These are phyloP conservation scores for Colletotrichum sansevieriae DNA, from an alignment of 2,329 filamentous ascomycete species.

Conservation along the genomic window DNA sequence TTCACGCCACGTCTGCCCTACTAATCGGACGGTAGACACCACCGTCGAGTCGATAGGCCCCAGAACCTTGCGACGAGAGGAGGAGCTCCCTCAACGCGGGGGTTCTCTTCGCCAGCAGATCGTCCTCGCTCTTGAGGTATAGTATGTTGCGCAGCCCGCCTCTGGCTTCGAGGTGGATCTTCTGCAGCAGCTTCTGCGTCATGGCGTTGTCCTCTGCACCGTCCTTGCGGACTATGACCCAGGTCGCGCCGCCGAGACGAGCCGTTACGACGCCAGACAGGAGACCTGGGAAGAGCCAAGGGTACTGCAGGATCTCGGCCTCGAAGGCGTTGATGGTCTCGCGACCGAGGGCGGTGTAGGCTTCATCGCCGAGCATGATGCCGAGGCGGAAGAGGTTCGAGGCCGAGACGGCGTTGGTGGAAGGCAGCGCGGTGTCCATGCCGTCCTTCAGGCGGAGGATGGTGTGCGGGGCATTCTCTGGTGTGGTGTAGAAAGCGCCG, in stretches of 20 bases:
- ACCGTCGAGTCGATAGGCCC: slow-evolving; percentile 44
- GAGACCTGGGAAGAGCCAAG: slow-evolving; percentile 89
- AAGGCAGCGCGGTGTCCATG: slow-evolving; percentile 93
- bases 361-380: slow-evolving; percentile 74
- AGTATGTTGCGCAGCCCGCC: slow-evolving; percentile 48
- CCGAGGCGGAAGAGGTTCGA: slow-evolving; percentile 88
- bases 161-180: slow-evolving; percentile 45
- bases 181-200: slow-evolving; percentile 37
- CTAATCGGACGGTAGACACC: slow-evolving; percentile 43
- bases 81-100: slow-evolving; percentile 43
- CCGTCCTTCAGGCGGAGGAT: slow-evolving; percentile 93
- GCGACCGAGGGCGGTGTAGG: slow-evolving; percentile 74
- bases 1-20: slow-evolving; percentile 39
- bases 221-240: slow-evolving; percentile 44
- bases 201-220: slow-evolving; percentile 31
- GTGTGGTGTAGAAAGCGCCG: slow-evolving; percentile 81
- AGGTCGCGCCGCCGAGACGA: slow-evolving; percentile 73
- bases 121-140: slow-evolving; percentile 37
- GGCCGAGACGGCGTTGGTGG: slow-evolving; percentile 88
- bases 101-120: slow-evolving; percentile 45
- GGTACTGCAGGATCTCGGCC: slow-evolving; percentile 91
- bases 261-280: slow-evolving; percentile 81
- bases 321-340: slow-evolving; percentile 89
- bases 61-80: slow-evolving; percentile 27
- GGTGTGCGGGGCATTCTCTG: slow-evolving; percentile 72